Conservation (phyloP, 139 green algal genomes). For the Tetradesmus obliquus region DNA sequence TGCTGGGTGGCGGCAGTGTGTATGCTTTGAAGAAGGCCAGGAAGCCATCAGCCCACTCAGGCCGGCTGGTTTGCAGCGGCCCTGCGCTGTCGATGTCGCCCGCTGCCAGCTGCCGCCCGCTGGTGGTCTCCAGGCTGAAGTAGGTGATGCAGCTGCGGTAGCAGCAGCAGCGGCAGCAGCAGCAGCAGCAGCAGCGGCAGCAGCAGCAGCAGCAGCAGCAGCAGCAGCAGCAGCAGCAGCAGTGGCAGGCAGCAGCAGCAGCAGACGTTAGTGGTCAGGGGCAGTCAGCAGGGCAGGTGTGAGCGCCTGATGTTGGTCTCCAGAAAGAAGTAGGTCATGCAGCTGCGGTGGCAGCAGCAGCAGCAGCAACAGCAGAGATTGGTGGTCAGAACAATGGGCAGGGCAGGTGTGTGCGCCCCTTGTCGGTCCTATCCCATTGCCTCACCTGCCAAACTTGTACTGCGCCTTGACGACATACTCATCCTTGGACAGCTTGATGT, state of each 20-base stretch:
- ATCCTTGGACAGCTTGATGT: neutral
- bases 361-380: too few species aligned
- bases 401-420: too few species aligned
- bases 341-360: neutral
- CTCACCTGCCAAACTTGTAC: constrained; percentile 23
- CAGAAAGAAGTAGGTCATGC: neutral
- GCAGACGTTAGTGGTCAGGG: too few species aligned
- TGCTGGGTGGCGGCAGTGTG: neutral
- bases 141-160: constrained; percentile 12
- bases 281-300: neutral
- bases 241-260: neutral
- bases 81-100: neutral
- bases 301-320: neutral
- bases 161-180: neutral
- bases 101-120: neutral
- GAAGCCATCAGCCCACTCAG: neutral
- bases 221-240: too few species aligned
- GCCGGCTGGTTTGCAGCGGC: neutral
- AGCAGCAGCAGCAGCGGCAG: too few species aligned
- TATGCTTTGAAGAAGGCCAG: constrained; percentile 34
- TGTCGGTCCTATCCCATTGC: too few species aligned
- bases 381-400: too few species aligned
- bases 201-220: neutral
- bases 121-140: constrained; percentile 16
- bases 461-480: neutral